Evolutionary conservation across 805 yeast genomes (phyloP).

Genomic region (Tetrapisispora namnaoensis): DNA sequence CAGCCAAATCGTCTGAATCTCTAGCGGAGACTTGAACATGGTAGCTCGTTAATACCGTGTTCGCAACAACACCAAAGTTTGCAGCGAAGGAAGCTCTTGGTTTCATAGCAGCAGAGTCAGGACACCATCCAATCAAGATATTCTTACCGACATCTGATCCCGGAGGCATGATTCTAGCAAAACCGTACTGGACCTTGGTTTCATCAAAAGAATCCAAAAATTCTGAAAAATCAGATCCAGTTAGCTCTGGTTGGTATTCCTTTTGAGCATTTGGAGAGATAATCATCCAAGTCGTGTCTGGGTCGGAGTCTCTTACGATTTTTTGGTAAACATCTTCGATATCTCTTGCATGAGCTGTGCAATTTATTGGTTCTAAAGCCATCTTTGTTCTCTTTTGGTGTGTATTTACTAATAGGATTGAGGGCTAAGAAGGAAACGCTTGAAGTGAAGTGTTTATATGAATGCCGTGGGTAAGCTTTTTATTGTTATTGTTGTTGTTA

Average conservation of each 20-base stretch:
- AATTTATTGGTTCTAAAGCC: conserved; percentile 41
- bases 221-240: conserved; percentile 61
- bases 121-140: conserved; percentile 90
- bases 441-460: too few relatives aligned
- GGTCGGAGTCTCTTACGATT: conserved; percentile 64
- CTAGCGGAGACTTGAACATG: conserved; percentile 97
- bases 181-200: conserved; percentile 81
- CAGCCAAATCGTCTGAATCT: conserved; percentile 80
- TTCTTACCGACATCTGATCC: conserved; percentile 86
- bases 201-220: conserved; percentile 78
- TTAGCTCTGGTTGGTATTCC: conserved; percentile 34
- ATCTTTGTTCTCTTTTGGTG: conserved; percentile 5
- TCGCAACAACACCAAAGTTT: conserved; percentile 66
- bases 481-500: too few relatives aligned
- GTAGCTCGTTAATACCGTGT: conserved; percentile 60
- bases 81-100: conserved; percentile 66
- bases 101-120: conserved; percentile 84
- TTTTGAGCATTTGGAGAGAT: conserved; percentile 59
- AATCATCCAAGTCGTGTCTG: conserved; percentile 62
- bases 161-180: conserved; percentile 78
- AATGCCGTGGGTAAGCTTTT: too few relatives aligned
- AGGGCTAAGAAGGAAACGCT: too few relatives aligned
- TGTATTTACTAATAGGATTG: too few relatives aligned
- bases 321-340: conserved; percentile 68
- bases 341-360: conserved; percentile 60